These are phyloP conservation scores for Trypanosoma caninum DNA, from an alignment of 208 protist species.

Conservation along the genomic window DNA sequence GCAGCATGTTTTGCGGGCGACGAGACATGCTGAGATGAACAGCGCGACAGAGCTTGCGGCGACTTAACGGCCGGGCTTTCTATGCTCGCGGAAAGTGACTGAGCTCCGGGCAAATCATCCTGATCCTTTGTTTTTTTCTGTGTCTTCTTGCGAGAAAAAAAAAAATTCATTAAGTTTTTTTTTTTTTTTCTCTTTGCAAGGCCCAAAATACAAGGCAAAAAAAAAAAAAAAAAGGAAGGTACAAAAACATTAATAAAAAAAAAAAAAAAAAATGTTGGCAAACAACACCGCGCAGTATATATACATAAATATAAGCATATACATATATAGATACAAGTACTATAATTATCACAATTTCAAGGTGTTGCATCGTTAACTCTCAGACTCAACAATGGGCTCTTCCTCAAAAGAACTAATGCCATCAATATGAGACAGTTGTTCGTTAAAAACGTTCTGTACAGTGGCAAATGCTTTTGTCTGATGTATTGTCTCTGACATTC, in stretches of 20 bases:
- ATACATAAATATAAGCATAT: background rate
- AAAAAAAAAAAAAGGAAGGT: background rate
- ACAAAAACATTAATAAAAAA: constrained; percentile 4
- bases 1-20: no score
- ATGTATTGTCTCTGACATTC: constrained; percentile 84
- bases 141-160: constrained; percentile 7
- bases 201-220: background rate
- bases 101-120: no score
- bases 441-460: constrained; percentile 68
- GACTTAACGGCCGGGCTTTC: no score
- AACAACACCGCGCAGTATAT: background rate
- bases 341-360: no score
- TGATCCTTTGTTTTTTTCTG: background rate
- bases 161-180: background rate
- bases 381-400: constrained; percentile 61
- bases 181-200: background rate
- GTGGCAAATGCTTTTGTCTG: constrained; percentile 57
- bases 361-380: constrained; percentile 22
- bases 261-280: background rate
- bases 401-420: constrained; percentile 83
- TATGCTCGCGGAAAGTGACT: no score
- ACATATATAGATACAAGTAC: constrained; percentile 1
- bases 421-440: constrained; percentile 74
- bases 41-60: no score
- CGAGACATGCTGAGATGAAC: no score